Conservation (phyloP, 306 rosid genomes). For the Prunus fruticosa region DNA sequence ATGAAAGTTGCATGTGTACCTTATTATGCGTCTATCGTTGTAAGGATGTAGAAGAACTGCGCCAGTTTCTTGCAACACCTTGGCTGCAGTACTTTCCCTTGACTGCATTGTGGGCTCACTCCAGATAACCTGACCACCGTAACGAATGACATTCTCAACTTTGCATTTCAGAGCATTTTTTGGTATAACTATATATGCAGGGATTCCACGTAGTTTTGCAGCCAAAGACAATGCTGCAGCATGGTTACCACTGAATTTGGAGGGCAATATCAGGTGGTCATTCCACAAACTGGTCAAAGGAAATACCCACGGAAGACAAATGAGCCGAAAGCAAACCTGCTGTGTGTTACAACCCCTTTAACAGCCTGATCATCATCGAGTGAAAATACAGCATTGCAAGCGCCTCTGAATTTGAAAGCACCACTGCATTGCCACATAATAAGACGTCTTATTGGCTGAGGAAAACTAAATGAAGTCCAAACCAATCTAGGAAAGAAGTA, state of each 20-base stretch:
- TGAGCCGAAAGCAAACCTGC: constrained; percentile 58
- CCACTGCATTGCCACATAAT: constrained; percentile 46
- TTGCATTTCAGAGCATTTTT: constrained; percentile 79
- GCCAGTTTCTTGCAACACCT: constrained; percentile 73
- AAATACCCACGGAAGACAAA: constrained; percentile 3
- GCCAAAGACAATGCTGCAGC: constrained; percentile 96
- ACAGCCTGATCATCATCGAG: constrained; percentile 66
- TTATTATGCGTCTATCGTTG: constrained; percentile 74
- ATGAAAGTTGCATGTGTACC: constrained; percentile 35
- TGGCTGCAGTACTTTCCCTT: constrained; percentile 58
- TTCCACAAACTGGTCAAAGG: constrained; percentile 6
- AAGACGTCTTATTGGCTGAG: background rate
- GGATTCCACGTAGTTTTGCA: constrained; percentile 80
- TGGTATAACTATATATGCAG: constrained; percentile 82
- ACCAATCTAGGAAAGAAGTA: background rate
- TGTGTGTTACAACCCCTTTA: constrained; percentile 89
- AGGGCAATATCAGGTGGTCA: constrained; percentile 34
- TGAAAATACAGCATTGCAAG: constrained; percentile 86
- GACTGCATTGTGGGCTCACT: constrained; percentile 63
- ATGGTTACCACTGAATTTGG: constrained; percentile 79
- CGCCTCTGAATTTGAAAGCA: constrained; percentile 92
- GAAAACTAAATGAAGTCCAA: constrained; percentile 1
- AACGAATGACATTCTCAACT: constrained; percentile 78
- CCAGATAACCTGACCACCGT: constrained; percentile 80
- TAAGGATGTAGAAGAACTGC: constrained; percentile 78